Evolutionary conservation across 2,329 filamentous ascomycete genomes (phyloP).

Genomic region (Alternaria conjuncta): DNA sequence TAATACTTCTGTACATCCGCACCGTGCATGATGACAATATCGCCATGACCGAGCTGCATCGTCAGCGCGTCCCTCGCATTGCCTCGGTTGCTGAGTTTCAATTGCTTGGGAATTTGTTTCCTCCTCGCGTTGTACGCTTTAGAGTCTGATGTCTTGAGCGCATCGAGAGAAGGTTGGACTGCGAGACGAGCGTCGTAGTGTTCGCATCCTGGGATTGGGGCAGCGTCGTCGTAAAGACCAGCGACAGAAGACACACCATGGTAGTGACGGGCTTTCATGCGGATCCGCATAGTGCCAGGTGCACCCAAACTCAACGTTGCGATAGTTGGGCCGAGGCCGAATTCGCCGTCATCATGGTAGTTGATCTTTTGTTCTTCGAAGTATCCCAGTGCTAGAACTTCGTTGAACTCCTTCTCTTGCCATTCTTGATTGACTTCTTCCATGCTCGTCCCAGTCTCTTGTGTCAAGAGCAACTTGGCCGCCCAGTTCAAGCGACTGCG

Average conservation of each 20-base stretch:
- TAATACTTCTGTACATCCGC: slow-evolving; percentile 64
- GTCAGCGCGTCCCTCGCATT: slow-evolving; percentile 49
- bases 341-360: slow-evolving; percentile 72
- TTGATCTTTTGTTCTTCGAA: slow-evolving; percentile 65
- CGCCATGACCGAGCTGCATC: slow-evolving; percentile 65
- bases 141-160: slow-evolving; percentile 23
- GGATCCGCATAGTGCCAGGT: slow-evolving; percentile 64
- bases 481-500: slow-evolving; percentile 65
- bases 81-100: slow-evolving; percentile 41
- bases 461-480: slow-evolving; percentile 50
- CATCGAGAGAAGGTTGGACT: slow-evolving; percentile 37
- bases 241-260: slow-evolving; percentile 41
- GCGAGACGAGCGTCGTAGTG: slow-evolving; percentile 45
- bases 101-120: slow-evolving; percentile 46
- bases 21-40: slow-evolving; percentile 70
- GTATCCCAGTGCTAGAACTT: slow-evolving; percentile 68
- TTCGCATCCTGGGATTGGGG: slow-evolving; percentile 37
- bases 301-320: slow-evolving; percentile 65
- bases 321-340: slow-evolving; percentile 66
- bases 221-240: slow-evolving; percentile 41
- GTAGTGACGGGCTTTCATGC: slow-evolving; percentile 61
- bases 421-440: slow-evolving; percentile 9
- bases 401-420: slow-evolving; percentile 62
- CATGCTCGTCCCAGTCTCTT: slow-evolving; percentile 23
- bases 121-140: slow-evolving; percentile 32